Evolutionary conservation across 768 basidiomycete species (phyloP), one percentile per base, ranked within the genome.

Genomic region (Rossbeevera mucosa): DNA sequence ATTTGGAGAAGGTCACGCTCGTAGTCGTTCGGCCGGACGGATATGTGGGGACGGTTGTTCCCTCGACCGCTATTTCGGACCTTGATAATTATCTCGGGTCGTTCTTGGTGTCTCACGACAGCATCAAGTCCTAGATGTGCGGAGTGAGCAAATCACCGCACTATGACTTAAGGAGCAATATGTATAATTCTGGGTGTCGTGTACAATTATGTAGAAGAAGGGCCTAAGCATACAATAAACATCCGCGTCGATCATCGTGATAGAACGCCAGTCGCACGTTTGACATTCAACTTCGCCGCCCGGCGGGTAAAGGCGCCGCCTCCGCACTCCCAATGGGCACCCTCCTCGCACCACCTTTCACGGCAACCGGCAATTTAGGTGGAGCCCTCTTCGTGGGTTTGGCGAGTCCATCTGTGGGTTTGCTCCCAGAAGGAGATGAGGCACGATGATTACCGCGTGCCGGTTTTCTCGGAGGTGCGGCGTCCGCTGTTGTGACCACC

Each of bases 321-420:
- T 86, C 83, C 2, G 76, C 75, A 56, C 84, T 86, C 55, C 81
- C 79, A n/a, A 86, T 70, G 5, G 77, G 82, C 22, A 89, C 85
- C 51, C 86, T 73, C 58, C 86, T 72, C 5, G 86, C 78, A 6
- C 84, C 86, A 25, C 74, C 75, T 53, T 67, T 73, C 59, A 66
- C 58, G 18, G n/a, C 2, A 7, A 57, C 54, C 21, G 72, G 69
- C n/a, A 70, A 33, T 46, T 76, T 79, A 11, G 59, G 13, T 33
- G 63, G 51, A 8, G 60, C 21, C 47, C 41, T 65, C 7, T 41
- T 31, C 25, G 42, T 50, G 3, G 45, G 14, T 49, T 55, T 66
- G 4, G 44, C 43, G 0, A 50, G 46, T 0, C 30, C 52, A 16
- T 60, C 61, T n/a, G 24, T 25, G 7, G 51, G 41, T 50, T 59